Evolutionary conservation across 257 asterid species (phyloP).

Genomic region (Coffea eugenioides): DNA sequence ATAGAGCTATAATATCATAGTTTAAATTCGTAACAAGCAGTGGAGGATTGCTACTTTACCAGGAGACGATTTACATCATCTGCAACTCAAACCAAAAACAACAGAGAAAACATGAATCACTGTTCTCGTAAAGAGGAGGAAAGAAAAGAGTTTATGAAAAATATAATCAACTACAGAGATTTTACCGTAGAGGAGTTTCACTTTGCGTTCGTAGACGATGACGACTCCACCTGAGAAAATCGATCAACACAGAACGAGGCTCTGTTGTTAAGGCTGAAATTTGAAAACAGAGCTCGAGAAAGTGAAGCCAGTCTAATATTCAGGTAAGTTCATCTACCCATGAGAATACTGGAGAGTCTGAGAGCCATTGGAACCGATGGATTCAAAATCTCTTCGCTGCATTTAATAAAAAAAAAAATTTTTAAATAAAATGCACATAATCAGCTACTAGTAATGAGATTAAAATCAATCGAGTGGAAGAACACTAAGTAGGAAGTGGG

Average conservation of each 20-base stretch:
- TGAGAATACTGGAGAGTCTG: slow-evolving; percentile 92
- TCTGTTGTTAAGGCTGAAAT: background rate
- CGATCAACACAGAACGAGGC: background rate
- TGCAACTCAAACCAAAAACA: slow-evolving; percentile 35
- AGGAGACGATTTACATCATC: slow-evolving; percentile 88
- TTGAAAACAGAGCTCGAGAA: background rate
- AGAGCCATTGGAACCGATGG: slow-evolving; percentile 97
- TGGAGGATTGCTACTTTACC: slow-evolving; percentile 42
- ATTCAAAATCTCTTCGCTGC: slow-evolving; percentile 81
- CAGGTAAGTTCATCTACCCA: slow-evolving; percentile 52
- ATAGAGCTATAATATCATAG: background rate
- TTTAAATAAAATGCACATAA: slow-evolving; percentile 14
- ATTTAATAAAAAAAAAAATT: background rate
- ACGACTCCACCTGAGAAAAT: slow-evolving; percentile 82
- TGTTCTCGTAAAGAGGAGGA: too few species aligned
- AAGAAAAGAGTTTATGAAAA: background rate
- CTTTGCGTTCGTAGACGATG: slow-evolving; percentile 91
- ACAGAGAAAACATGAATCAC: background rate
- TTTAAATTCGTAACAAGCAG: background rate
- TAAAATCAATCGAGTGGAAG: too few species aligned
- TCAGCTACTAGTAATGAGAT: slow-evolving; percentile 7
- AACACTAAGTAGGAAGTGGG: background rate
- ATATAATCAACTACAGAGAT: background rate
- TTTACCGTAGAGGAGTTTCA: slow-evolving; percentile 77
- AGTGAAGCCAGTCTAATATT: background rate